phyloP scores from a whole-genome alignment of 768 basidiomycete genomes.

The Boletellus ananas region DNA sequence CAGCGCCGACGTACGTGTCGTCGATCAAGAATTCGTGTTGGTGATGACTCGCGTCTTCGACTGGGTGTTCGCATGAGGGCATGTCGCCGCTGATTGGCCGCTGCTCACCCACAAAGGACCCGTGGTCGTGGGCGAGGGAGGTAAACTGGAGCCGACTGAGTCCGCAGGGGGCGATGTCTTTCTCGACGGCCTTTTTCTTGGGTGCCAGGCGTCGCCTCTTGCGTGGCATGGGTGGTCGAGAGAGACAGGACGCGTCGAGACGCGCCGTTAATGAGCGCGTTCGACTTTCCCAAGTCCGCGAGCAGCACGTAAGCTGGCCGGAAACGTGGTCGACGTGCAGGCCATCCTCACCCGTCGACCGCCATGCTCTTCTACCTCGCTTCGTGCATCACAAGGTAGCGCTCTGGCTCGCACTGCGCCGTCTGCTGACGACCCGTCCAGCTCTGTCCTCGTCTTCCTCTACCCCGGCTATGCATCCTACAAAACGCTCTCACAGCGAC shows the following conservation, averaged over 20 bases:
- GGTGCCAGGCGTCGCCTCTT: constrained; percentile 13
- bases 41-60: constrained; percentile 10
- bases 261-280: constrained; percentile 30
- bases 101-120: constrained; percentile 19
- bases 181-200: constrained; percentile 14
- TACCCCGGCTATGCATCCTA: constrained; percentile 97
- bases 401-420: constrained; percentile 26
- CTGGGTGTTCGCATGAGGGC: constrained; percentile 2
- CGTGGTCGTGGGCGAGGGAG: constrained; percentile 2
- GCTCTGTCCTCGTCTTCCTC: constrained; percentile 74
- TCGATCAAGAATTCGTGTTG: constrained; percentile 25
- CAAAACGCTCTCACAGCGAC: constrained; percentile 86
- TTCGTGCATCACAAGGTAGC: constrained; percentile 40
- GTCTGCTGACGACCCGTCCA: constrained; percentile 22
- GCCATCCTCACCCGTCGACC: neutral
- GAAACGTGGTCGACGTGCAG: constrained; percentile 14
- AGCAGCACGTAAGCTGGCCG: constrained; percentile 15
- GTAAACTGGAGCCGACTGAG: constrained; percentile 14
- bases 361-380: constrained; percentile 42
- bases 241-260: constrained; percentile 19
- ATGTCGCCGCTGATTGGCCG: neutral
- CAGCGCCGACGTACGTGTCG: constrained; percentile 33
- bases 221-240: constrained; percentile 24
- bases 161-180: neutral
- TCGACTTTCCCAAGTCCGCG: too few relatives aligned